These are phyloP conservation scores for Avicennia marina DNA, from an alignment of 257 asterid genomes.

Conservation along the genomic window DNA sequence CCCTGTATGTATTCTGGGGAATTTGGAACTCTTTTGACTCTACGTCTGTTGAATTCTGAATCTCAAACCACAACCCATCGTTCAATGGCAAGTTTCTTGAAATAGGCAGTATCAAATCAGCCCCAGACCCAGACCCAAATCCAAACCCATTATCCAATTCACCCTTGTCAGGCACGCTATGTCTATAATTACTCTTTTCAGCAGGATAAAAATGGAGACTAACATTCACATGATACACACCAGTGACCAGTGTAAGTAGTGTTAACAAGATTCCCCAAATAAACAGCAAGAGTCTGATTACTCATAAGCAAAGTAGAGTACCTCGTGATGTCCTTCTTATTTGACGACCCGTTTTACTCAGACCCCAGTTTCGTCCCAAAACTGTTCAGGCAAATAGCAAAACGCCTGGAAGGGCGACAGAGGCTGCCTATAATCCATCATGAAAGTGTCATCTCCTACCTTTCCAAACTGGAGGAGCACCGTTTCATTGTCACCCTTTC, in stretches of 20 bases:
- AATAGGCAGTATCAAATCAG: constrained; percentile 67
- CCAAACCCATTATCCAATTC: neutral
- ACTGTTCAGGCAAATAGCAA: constrained; percentile 85
- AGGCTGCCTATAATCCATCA: constrained; percentile 84
- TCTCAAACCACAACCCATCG: constrained; percentile 76
- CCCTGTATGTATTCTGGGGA: constrained; percentile 53
- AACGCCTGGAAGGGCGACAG: constrained; percentile 91
- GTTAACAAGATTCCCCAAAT: constrained; percentile 57
- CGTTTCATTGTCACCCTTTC: constrained; percentile 73
- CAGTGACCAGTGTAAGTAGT: constrained; percentile 76
- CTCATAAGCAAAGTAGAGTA: constrained; percentile 50
- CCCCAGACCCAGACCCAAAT: constrained; percentile 22
- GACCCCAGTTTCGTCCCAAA: constrained; percentile 92
- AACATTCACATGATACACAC: constrained; percentile 66
- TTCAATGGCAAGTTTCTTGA: constrained; percentile 56
- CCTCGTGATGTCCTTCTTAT: constrained; percentile 69
- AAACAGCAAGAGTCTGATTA: constrained; percentile 57
- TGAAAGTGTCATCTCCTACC: constrained; percentile 72
- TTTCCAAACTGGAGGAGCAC: constrained; percentile 94
- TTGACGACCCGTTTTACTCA: constrained; percentile 57
- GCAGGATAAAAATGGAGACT: constrained; percentile 61
- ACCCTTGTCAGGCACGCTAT: too few relatives aligned
- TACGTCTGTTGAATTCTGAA: constrained; percentile 45
- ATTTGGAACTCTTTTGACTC: constrained; percentile 42
- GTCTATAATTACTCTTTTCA: constrained; percentile 3